Evolutionary conservation across 106 monocot species (phyloP).

Genomic region (Amphibolis antarctica): DNA sequence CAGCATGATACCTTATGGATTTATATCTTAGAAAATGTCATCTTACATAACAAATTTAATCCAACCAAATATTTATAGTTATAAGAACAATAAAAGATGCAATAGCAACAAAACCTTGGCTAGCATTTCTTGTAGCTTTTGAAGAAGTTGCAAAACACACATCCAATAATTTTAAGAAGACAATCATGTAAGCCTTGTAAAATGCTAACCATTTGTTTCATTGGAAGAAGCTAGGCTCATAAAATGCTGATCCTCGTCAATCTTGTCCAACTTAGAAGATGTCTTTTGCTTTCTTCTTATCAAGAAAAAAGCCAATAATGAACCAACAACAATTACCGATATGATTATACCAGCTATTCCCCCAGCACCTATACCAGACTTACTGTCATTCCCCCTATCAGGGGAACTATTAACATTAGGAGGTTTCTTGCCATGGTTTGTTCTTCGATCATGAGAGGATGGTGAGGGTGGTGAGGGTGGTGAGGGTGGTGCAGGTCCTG

Average conservation of each 20-base stretch:
- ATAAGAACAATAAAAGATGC: no score
- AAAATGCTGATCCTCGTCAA: constrained; percentile 26
- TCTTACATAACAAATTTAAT: no score
- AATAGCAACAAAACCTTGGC: no score
- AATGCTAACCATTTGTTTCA: constrained; percentile 40
- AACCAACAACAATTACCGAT: constrained; percentile 42
- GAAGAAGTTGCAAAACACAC: background rate
- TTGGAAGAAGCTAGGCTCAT: constrained; percentile 20
- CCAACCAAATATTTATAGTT: no score
- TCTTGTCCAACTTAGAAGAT: constrained; percentile 20
- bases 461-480: constrained; percentile 42
- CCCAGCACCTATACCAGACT: constrained; percentile 45
- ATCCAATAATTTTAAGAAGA: background rate
- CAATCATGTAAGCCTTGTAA: background rate
- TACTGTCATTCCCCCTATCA: constrained; percentile 20
- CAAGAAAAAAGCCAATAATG: constrained; percentile 58
- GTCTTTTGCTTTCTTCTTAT: constrained; percentile 27
- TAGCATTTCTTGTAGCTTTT: no score
- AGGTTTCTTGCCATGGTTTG: constrained; percentile 36
- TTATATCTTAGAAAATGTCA: no score
- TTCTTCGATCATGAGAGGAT: constrained; percentile 34
- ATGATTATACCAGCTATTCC: constrained; percentile 59
- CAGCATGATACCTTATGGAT: no score
- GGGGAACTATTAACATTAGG: constrained; percentile 14
- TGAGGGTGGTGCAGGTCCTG: constrained; percentile 65